phyloP scores from a whole-genome alignment of 257 asterid species.

The Solanum bukasovii region DNA sequence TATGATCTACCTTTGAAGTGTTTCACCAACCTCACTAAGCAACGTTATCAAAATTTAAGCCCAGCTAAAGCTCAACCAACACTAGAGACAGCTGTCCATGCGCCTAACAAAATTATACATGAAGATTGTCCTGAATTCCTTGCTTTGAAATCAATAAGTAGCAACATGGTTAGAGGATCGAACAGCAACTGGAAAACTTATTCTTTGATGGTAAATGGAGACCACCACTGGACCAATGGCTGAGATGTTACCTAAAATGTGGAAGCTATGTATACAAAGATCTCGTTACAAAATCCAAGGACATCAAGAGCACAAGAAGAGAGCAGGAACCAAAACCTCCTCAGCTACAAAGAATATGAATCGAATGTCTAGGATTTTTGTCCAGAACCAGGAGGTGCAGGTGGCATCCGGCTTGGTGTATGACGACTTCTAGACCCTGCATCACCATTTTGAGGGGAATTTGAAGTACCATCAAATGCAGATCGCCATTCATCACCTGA shows the following conservation, averaged over 20 bases:
- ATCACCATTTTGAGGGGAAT: constrained; percentile 1
- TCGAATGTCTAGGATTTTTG: neutral
- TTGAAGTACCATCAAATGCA: constrained; percentile 8
- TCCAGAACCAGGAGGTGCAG: constrained; percentile 12
- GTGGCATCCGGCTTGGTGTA: constrained; percentile 12
- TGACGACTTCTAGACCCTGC: constrained; percentile 5
- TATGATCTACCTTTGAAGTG: neutral
- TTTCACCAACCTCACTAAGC: neutral
- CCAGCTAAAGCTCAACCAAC: constrained; percentile 1
- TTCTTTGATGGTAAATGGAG: neutral
- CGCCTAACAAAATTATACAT: neutral
- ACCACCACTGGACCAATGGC: neutral
- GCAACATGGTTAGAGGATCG: neutral
- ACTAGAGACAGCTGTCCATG: neutral
- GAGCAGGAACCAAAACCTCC: neutral
- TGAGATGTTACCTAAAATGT: neutral
- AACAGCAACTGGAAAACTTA: neutral
- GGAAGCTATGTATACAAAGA: neutral
- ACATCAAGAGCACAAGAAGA: neutral
- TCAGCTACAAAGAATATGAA: neutral
- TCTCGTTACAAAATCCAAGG: neutral
- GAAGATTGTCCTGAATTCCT: neutral
- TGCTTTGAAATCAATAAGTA: neutral
- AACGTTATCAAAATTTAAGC: neutral
- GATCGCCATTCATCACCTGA: constrained; percentile 14